phyloP scores from a whole-genome alignment of 2,329 filamentous ascomycete species.

The Sporothrix protearum region DNA sequence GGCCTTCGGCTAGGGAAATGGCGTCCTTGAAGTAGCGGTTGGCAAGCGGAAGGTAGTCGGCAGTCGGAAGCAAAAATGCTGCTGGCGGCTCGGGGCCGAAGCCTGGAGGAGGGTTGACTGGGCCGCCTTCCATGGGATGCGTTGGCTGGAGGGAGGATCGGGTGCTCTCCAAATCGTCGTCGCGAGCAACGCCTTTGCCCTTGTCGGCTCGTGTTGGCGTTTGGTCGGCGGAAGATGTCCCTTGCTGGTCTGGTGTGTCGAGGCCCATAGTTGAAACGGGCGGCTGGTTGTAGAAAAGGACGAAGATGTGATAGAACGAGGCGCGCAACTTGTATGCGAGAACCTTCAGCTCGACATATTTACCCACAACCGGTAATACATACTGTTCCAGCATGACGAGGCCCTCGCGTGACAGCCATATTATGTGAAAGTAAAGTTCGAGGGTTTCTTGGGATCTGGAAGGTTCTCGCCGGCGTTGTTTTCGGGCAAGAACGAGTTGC shows the following conservation, averaged over 20 bases:
- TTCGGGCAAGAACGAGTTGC: slow-evolving; percentile 77
- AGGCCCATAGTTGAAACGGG: slow-evolving; percentile 62
- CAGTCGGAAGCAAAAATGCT: slow-evolving; percentile 73
- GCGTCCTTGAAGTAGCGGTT: slow-evolving; percentile 78
- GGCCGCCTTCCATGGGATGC: slow-evolving; percentile 54
- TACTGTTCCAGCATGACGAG: slow-evolving; percentile 82
- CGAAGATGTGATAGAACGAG: slow-evolving; percentile 95
- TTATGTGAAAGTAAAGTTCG: slow-evolving; percentile 79
- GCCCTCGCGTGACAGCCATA: slow-evolving; percentile 93
- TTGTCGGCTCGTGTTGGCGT: slow-evolving; percentile 43
- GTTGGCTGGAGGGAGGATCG: slow-evolving; percentile 47
- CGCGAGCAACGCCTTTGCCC: slow-evolving; percentile 48
- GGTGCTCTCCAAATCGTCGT: slow-evolving; percentile 38
- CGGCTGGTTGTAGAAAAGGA: slow-evolving; percentile 90
- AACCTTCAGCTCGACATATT: slow-evolving; percentile 79
- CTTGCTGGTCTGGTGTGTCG: slow-evolving; percentile 46
- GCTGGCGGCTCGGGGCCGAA: slow-evolving; percentile 53
- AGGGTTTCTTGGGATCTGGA: slow-evolving; percentile 75
- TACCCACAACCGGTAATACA: slow-evolving; percentile 77
- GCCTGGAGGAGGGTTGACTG: slow-evolving; percentile 55
- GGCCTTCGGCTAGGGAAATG: slow-evolving; percentile 65
- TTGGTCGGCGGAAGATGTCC: slow-evolving; percentile 33
- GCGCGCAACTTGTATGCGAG: slow-evolving; percentile 87
- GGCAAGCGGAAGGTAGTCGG: slow-evolving; percentile 80
- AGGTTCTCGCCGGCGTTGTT: slow-evolving; percentile 75